Base-by-base conservation (phyloP, 177 flowering plant species). In the Tripterygium wilfordii region DNA sequence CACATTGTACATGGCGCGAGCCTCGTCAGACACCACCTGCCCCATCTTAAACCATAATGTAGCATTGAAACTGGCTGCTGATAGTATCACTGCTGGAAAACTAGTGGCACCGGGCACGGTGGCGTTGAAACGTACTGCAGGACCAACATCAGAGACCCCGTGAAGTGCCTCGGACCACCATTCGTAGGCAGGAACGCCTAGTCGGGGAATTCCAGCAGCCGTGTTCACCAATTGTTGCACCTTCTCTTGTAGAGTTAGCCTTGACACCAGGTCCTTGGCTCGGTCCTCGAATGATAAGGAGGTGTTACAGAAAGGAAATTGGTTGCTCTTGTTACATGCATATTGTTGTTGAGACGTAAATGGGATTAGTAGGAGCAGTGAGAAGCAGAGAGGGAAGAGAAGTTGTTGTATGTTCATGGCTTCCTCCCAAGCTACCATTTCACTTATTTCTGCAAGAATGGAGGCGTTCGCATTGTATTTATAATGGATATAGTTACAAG, bases 81-180 rank as follows among this genome's bases (percentile, higher is more conserved):
- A 52, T 1, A 72, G 57, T 9, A 85, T 78, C 13, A 72, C 79
- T 0, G 74, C 64, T 0, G 95, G 91, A 42, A 86, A 86, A 49
- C 84, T 86, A 0, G 95, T 86, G 0, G 86, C 95, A 10, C 80
- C 84, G 0, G 86, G 84, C 3, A 83, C 66, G 0, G 71, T 54
- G 2, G 41, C 64, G 27, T 71, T 57, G 49, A 83, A 83, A 14
- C 8, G 52, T 0, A 61, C 64, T 0, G 68, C 84, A 0, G 69
- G 71, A 0, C 89, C 82, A 1, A 41, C 22, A 39, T 76, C 53
- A 0, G 89, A 74, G 33, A 86, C 85, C 0, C 95, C 95, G 20
- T 86, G 95, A 3, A 86, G 72, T 2, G 86, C 88, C 61, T 86
- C 96, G 0, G 78, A 68, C 95, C 91, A 83, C 95, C 95, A 86